Conservation (phyloP, 176 grass and related monocot species). For the Echinochloa phyllopogon region DNA sequence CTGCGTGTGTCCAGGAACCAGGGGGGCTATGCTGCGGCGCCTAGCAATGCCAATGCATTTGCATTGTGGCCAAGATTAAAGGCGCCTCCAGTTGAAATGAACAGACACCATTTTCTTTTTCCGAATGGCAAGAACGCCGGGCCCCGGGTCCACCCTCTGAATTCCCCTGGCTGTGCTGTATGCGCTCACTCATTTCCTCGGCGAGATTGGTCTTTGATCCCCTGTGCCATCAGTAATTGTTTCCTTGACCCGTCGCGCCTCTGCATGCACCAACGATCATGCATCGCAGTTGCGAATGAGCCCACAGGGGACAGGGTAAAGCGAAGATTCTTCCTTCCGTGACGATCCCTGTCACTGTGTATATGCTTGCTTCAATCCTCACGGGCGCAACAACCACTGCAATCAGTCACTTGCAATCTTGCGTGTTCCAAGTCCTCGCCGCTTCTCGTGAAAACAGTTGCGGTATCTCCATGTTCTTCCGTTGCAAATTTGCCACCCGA, state of each 20-base stretch:
- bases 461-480: background rate
- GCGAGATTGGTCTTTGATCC: conserved; percentile 17
- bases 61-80: too few relatives aligned
- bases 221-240: conserved; percentile 5
- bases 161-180: background rate
- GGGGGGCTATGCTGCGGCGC: too few relatives aligned
- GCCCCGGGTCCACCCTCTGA: background rate
- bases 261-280: background rate
- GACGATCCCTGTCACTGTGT: background rate
- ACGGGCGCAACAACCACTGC: background rate
- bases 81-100: too few relatives aligned
- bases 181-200: background rate
- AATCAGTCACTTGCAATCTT: too few relatives aligned
- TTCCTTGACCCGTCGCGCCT: background rate
- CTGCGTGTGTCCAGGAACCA: too few relatives aligned
- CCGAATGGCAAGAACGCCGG: background rate
- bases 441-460: conserved; percentile 1
- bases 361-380: background rate
- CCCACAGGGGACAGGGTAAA: background rate
- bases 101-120: too few relatives aligned
- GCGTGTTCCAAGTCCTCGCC: too few relatives aligned
- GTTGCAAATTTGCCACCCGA: background rate
- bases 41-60: too few relatives aligned
- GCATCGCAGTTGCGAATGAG: background rate
- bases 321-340: background rate